These are phyloP conservation scores for Lactarius pseudohatsudake DNA, from an alignment of 768 basidiomycete genomes.

Conservation along the genomic window DNA sequence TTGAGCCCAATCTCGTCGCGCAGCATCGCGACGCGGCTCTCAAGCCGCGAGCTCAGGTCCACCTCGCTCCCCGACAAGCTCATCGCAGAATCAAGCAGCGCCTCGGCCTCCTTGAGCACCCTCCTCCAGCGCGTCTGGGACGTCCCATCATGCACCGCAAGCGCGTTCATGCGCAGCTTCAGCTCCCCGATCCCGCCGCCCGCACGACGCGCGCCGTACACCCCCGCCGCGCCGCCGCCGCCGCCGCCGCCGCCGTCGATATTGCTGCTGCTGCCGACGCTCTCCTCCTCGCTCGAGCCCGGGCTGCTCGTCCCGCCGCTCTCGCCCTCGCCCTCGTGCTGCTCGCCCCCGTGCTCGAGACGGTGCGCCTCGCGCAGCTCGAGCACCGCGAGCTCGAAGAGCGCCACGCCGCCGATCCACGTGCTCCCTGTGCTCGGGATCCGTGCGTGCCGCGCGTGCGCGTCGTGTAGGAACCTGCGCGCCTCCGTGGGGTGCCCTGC, in stretches of 20 bases:
- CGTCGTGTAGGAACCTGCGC: constrained; percentile 53
- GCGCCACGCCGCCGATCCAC: constrained; percentile 67
- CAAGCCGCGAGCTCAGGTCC: constrained; percentile 67
- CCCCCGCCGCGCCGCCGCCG: not conserved
- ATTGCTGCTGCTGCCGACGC: not conserved
- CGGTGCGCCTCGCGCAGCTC: constrained; percentile 54
- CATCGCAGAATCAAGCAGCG: constrained; percentile 54
- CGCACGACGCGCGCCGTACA: constrained; percentile 5
- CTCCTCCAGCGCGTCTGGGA: constrained; percentile 42
- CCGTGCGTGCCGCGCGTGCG: constrained; percentile 42
- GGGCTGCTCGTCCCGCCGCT: not conserved
- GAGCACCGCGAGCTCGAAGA: constrained; percentile 71
- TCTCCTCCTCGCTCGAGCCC: constrained; percentile 22
- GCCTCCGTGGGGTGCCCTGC: constrained; percentile 45
- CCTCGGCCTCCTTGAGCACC: constrained; percentile 48
- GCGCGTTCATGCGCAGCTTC: constrained; percentile 23
- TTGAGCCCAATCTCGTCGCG: constrained; percentile 68
- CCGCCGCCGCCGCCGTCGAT: no score
- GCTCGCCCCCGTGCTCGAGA: constrained; percentile 10
- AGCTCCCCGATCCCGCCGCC: not conserved
- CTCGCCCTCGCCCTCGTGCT: constrained; percentile 7
- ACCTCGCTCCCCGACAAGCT: constrained; percentile 48
- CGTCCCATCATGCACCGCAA: constrained; percentile 1
- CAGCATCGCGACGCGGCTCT: constrained; percentile 67
- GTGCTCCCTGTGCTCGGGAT: constrained; percentile 48